These are phyloP conservation scores for Babesia sp. DNA, from an alignment of 169 alveolate genomes.

Conservation along the genomic window DNA sequence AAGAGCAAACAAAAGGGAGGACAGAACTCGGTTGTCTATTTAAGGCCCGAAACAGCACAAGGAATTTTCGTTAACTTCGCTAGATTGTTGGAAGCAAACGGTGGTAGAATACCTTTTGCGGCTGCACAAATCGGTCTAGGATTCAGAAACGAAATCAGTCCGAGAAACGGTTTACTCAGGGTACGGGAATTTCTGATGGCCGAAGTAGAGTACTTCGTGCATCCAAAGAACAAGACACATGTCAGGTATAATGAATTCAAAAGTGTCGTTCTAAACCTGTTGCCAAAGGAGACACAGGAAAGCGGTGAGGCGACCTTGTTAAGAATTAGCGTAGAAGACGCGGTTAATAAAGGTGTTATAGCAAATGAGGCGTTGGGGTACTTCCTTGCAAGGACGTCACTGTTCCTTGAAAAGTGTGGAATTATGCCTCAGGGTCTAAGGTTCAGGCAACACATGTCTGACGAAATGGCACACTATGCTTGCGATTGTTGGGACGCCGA, in stretches of 20 bases:
- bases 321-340: slow-evolving; percentile 87
- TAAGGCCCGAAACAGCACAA: slow-evolving; percentile 99
- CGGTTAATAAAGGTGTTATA: slow-evolving; percentile 85
- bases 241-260: slow-evolving; percentile 85
- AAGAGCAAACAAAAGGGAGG: slow-evolving; percentile 67
- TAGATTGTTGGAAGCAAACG: slow-evolving; percentile 89
- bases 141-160: slow-evolving; percentile 97
- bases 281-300: slow-evolving; percentile 83
- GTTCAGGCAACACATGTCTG: slow-evolving; percentile 93
- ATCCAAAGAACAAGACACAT: slow-evolving; percentile 90
- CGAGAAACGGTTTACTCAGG: slow-evolving; percentile 93
- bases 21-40: slow-evolving; percentile 76
- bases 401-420: slow-evolving; percentile 89
- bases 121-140: slow-evolving; percentile 97
- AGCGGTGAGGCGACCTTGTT: slow-evolving; percentile 41
- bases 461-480: slow-evolving; percentile 99
- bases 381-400: slow-evolving; percentile 93
- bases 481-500: slow-evolving; percentile 99
- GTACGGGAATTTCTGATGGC: slow-evolving; percentile 99
- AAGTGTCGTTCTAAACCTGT: slow-evolving; percentile 86
- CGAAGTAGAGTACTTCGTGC: slow-evolving; percentile 96
- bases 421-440: slow-evolving; percentile 89
- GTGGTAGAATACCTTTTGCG: slow-evolving; percentile 96
- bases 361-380: slow-evolving; percentile 95
- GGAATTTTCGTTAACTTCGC: slow-evolving; percentile 96